Base-by-base conservation (phyloP, 495 filamentous ascomycete genomes). In the Xylaria flabelliformis region DNA sequence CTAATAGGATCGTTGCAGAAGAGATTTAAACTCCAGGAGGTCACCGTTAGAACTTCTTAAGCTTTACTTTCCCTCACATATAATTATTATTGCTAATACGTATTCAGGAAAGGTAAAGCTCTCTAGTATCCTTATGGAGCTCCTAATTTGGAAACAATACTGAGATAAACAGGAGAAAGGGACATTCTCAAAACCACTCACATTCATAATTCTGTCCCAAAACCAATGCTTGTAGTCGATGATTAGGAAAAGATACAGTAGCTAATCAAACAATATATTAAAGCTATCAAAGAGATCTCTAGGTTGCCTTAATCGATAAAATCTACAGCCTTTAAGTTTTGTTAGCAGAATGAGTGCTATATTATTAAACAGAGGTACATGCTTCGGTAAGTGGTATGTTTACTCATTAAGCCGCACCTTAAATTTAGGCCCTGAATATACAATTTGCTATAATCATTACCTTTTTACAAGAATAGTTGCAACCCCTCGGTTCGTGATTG, bases 91-190 rank as follows among this genome's bases (percentile, higher is more conserved):
- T 29, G 26, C 26, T 29, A 29, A 29, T 29, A 29, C 26, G 26
- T 29, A 29, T 29, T 29, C 1, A 29, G 26, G 26, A 29, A 29
- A 29, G 26, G 26, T 29, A 29, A 29, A 29, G 26, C 26, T 29
- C 26, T 29, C 26, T 2, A 29, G 2, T 29, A 24, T 76, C 48
- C 64, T 74, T 80, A 59, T 75, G 74, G 13, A 82, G 50, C 41
- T 53, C 17, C 75, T 64, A 26, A 72, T 74, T 7, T 68, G 58
- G 68, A 81, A 78, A 21, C 62, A 69, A 70, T 78, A 82, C 26
- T 78, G 80, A 10, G 66, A 74, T 4, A 80, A 80, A 51, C 81
- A 76, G 15, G 81, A 83, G 21, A 82, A 76, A 17, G 82, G 64
- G 8, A 80, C 26, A 64, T 82, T 82, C 19, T 78, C 80, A 64